Evolutionary conservation across 164 flowering plant genomes (phyloP).

Genomic region (Saururus chinensis): DNA sequence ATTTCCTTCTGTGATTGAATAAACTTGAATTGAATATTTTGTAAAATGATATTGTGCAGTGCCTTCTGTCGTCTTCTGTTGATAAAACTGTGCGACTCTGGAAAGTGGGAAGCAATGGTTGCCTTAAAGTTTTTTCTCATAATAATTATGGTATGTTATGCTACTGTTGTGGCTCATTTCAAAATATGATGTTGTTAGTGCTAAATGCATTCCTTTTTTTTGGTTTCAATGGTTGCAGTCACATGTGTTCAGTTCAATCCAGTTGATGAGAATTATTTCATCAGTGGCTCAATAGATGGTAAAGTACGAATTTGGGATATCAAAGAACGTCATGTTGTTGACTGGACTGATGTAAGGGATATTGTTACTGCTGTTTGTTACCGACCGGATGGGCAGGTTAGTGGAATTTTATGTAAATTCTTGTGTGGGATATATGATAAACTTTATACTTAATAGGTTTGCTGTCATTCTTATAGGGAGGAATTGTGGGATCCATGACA

Average conservation of each 20-base stretch:
- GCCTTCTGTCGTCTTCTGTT: constrained; percentile 66
- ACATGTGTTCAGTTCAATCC: constrained; percentile 86
- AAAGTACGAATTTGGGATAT: constrained; percentile 83
- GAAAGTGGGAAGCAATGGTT: constrained; percentile 58
- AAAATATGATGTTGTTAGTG: not conserved
- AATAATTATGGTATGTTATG: constrained; percentile 60
- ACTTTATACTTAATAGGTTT: not conserved
- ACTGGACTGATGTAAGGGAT: constrained; percentile 70
- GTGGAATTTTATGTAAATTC: not conserved
- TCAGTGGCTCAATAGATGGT: constrained; percentile 93
- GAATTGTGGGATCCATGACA: constrained; percentile 57
- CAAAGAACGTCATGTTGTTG: constrained; percentile 56
- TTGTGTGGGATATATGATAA: not conserved
- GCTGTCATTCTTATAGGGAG: constrained; percentile 41
- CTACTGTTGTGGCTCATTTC: not conserved
- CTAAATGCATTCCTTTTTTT: not conserved
- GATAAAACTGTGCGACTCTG: constrained; percentile 89
- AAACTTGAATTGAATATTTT: not conserved
- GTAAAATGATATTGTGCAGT: constrained; percentile 32
- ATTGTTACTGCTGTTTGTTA: constrained; percentile 80
- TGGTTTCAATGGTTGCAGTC: constrained; percentile 40
- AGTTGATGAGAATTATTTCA: constrained; percentile 68
- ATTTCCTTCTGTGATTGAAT: not conserved
- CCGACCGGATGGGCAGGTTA: constrained; percentile 83
- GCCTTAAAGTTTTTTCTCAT: constrained; percentile 62